Percentiles rank a stretch among this genome's conserved stretches.
phyloP scores from a whole-genome alignment of 2,329 filamentous ascomycete species.

The Pleomassaria siparia region DNA sequence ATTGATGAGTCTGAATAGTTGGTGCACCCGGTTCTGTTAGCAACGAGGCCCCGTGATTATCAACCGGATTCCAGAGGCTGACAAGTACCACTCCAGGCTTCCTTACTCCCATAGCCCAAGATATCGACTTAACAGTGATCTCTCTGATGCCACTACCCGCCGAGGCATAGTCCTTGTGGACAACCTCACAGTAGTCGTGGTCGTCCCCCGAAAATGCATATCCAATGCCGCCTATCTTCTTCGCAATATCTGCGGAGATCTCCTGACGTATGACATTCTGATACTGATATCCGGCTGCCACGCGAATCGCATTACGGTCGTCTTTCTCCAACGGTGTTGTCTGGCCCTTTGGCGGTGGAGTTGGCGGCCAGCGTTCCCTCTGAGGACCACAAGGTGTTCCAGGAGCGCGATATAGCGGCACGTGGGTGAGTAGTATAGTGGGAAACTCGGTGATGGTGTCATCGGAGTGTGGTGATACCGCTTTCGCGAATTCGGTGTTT shows the following conservation, averaged over 20 bases:
- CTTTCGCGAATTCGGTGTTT: conserved; percentile 44
- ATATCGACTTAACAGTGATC: conserved; percentile 93
- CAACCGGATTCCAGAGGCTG: conserved; percentile 90
- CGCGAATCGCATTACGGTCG: conserved; percentile 74
- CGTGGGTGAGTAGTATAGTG: conserved; percentile 85
- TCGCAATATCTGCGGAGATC: conserved; percentile 74
- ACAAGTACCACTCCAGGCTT: conserved; percentile 84
- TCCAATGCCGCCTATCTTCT: conserved; percentile 76
- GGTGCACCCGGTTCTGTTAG: conserved; percentile 41
- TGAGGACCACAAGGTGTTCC: conserved; percentile 86
- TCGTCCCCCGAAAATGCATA: conserved; percentile 95
- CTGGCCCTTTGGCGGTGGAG: conserved; percentile 62
- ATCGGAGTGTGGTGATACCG: conserved; percentile 36
- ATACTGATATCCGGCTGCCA: conserved; percentile 86
- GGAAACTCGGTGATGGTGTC: conserved; percentile 67
- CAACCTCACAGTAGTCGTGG: conserved; percentile 94
- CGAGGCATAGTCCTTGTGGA: conserved; percentile 67
- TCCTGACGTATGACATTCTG: conserved; percentile 85
- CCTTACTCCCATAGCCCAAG: conserved; percentile 93
- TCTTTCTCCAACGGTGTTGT: conserved; percentile 58
- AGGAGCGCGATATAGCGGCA: conserved; percentile 79
- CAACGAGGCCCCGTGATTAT: conserved; percentile 47
- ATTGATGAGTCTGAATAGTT: conserved; percentile 87
- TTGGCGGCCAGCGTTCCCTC: conserved; percentile 80
- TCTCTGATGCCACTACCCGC: conserved; percentile 64